Base-by-base conservation (phyloP, 352 stramenopile genomes). In the Halophytophthora batemanensis region DNA sequence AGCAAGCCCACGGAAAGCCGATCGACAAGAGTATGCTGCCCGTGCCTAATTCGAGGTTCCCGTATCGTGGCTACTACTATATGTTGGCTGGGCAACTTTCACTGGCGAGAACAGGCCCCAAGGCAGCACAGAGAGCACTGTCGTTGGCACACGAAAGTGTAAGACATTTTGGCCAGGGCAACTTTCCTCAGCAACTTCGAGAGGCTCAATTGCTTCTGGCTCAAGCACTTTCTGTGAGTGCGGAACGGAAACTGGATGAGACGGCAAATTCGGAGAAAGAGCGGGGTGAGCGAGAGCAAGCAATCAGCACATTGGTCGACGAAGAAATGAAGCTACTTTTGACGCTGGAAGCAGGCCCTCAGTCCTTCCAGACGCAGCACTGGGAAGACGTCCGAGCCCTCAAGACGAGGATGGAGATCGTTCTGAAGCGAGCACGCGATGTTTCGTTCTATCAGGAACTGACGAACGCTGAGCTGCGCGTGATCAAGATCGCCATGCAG, bases 401-500 rank as follows among this genome's bases (percentile, higher is more conserved):
- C 17, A 7, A 17, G 2, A 14, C 51, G 34, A 56, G 50, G 15
- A 2, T 63, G 15, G 1, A 17, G 15, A 45, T 2, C 11, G 22
- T 68, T 45, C 19, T 58, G 3, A 14, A 25, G 5, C 52, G 54
- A 11, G 62, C 68, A 2, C 40, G 25, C 11, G 61, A 39, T 22
- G 33, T 15, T 1, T 53, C 62, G 6, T 77, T 71, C 42, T 81
- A 72, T 14, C 59, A 77, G 45, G 40, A 45, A 0, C 53, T 82
- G 11, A 66, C 65, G 14, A 25, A 43, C 15, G 45, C 59, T 1
- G 71, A 82, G 37, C 55, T 61, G 38, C 47, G 21, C 52, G 42
- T 33, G 2, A 64, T 81, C 21, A 66, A 62, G 37, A 58, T 41
- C 25, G 71, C 60, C 0, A 74, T 74, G 69, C 62, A 72, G 15